Base-by-base conservation (phyloP, 495 filamentous ascomycete species). In the Bacidia gigantensis region DNA sequence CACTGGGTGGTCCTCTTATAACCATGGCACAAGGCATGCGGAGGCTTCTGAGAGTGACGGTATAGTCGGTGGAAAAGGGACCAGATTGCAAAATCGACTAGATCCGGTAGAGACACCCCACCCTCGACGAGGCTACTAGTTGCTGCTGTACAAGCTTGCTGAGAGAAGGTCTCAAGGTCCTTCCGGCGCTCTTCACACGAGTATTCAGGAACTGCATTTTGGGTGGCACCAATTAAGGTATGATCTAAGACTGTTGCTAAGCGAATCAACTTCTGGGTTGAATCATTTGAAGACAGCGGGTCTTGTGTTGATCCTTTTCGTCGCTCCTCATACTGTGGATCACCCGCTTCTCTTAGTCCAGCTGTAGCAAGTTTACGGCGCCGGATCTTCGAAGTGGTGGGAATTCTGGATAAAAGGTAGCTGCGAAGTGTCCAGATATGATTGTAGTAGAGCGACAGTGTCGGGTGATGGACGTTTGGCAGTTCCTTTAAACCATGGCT, bases 11-110 rank as follows among this genome's bases (percentile, higher is more conserved):
- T 62, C 54, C 71, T 68, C 57, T 75, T 77, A 60, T 81, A 92
- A 12, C 88, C 89, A 71, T 89, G 79, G 55, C 83, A 84, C 11
- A 95, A 73, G 3, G 93, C 58, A 67, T 95, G 87, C 42, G 78
- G 72, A 0, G 80, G 80, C 62, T 72, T 77, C n/a, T 69, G 64
- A 35, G 63, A 64, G 1, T 67, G 46, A 32, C 65, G 65, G 46
- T 74, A 54, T 43, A 61, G 66, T 46, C 72, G 74, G 14, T 75
- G 78, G 66, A 95, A 94, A 2, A 95, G 66, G 2, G 75, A 69
- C 69, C 77, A 83, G 25, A 96, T 80, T 11, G 81, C 81, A 61
- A 87, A 93, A 65, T 95, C 85, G 47, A 96, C 76, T 56, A 94
- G 75, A 86, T 97, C 57, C 35, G 53, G 41, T 48, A 54, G 50